These are phyloP conservation scores for Quercus parvula DNA, from an alignment of 306 rosid genomes.

Conservation along the genomic window DNA sequence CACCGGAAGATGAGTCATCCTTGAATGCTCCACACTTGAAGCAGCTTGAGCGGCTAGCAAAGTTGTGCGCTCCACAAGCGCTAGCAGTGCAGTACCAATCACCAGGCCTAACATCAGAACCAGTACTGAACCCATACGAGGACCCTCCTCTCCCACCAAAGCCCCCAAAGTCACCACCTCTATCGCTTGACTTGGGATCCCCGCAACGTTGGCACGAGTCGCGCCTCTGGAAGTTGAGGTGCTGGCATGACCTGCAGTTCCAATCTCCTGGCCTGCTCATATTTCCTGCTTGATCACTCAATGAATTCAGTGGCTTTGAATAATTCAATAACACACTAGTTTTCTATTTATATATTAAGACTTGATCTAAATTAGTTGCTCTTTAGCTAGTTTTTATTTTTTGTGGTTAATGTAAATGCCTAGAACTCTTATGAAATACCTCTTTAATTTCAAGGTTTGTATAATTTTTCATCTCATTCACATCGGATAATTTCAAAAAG, in stretches of 20 bases:
- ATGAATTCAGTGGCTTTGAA: constrained; percentile 16
- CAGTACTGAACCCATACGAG: constrained; percentile 53
- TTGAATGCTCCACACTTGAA: constrained; percentile 95
- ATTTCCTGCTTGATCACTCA: constrained; percentile 21
- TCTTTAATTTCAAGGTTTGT: too few species aligned
- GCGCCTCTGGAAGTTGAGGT: constrained; percentile 91
- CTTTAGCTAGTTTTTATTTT: too few species aligned
- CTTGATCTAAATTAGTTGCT: too few species aligned
- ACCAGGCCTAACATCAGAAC: constrained; percentile 88
- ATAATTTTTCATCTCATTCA: too few species aligned
- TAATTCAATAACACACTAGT: neutral
- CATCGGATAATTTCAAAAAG: too few species aligned
- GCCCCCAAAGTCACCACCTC: constrained; percentile 40
- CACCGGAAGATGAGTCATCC: constrained; percentile 54
- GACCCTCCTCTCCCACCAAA: constrained; percentile 70
- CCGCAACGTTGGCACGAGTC: constrained; percentile 97
- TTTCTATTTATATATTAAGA: neutral
- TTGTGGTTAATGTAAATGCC: too few species aligned
- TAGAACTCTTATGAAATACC: too few species aligned
- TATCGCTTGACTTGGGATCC: constrained; percentile 52
- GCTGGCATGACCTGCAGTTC: constrained; percentile 98
- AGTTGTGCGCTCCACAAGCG: constrained; percentile 87
- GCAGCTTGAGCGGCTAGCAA: constrained; percentile 95
- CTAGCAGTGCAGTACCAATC: constrained; percentile 86
- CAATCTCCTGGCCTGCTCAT: constrained; percentile 99